phyloP scores from a whole-genome alignment of 805 yeast genomes.

The Metschnikowia colocasiae region DNA sequence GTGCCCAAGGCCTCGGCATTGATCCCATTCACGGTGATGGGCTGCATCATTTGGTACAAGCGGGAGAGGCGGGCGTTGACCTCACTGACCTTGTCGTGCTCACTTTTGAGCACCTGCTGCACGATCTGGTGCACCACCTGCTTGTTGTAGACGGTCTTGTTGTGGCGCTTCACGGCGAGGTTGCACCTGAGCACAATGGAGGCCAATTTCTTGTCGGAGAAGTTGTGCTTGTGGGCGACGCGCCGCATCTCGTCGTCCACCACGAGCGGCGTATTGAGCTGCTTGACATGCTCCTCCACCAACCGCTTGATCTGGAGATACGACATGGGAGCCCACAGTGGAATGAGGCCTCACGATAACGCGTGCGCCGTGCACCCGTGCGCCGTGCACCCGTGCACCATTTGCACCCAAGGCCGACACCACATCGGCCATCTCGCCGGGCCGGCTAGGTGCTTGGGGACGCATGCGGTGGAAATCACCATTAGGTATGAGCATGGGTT shows the following conservation, averaged over 20 bases:
- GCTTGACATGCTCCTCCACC: conserved; percentile 30
- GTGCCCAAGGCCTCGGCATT: background rate
- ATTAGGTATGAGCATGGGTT: too few relatives aligned
- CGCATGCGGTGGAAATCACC: too few relatives aligned
- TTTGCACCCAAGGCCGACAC: too few relatives aligned
- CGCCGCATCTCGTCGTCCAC: conserved; percentile 18
- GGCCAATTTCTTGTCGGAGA: conserved; percentile 15
- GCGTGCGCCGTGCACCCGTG: background rate
- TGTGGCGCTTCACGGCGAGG: conserved; percentile 25
- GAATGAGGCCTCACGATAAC: background rate
- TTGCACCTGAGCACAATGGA: conserved; percentile 24
- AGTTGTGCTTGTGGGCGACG: conserved; percentile 11
- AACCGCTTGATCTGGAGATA: conserved; percentile 31
- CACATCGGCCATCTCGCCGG: too few relatives aligned
- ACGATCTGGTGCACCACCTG: conserved; percentile 36
- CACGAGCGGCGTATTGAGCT: conserved; percentile 27
- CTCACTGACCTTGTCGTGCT: conserved; percentile 24
- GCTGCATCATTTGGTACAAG: conserved; percentile 22
- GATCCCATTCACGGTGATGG: conserved; percentile 17
- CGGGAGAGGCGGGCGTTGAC: conserved; percentile 28
- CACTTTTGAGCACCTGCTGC: conserved; percentile 34
- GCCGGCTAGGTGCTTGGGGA: too few relatives aligned
- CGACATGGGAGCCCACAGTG: conserved; percentile 14
- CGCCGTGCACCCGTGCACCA: background rate
- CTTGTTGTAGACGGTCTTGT: conserved; percentile 23